Conservation (phyloP, 164 flowering plant species). For the Piper longum region DNA sequence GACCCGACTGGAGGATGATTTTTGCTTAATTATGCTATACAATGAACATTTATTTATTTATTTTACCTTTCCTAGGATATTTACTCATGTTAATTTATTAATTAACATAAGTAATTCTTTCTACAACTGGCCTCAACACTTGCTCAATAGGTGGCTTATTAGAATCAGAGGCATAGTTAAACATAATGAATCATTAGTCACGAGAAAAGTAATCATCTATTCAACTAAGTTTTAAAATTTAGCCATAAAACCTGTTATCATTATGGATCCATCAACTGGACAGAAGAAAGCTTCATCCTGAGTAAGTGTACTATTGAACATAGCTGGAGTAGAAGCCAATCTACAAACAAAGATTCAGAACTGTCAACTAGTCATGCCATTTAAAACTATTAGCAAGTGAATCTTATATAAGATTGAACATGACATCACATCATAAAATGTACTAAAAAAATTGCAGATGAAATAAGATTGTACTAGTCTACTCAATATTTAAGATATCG, state of each 20-base stretch:
- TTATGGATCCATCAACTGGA: slow-evolving; percentile 92
- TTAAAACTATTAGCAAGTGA: neutral
- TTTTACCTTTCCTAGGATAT: too few species aligned
- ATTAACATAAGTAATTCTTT: too few species aligned
- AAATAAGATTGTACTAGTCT: neutral
- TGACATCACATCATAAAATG: neutral
- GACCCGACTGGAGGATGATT: too few species aligned
- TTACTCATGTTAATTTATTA: too few species aligned
- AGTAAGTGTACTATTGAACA: slow-evolving; percentile 89
- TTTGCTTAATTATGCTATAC: too few species aligned
- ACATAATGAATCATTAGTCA: neutral
- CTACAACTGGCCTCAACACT: too few species aligned
- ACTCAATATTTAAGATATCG: neutral
- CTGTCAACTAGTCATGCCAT: neutral
- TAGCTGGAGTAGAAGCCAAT: slow-evolving; percentile 96
- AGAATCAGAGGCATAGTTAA: too few species aligned
- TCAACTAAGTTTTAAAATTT: too few species aligned
- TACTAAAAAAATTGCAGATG: neutral
- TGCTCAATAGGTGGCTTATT: too few species aligned
- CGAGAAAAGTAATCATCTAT: neutral
- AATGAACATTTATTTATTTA: too few species aligned
- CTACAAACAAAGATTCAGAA: slow-evolving; percentile 21
- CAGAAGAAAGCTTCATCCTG: slow-evolving; percentile 48
- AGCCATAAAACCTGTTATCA: slow-evolving; percentile 71
- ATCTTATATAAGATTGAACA: neutral